phyloP scores from a whole-genome alignment of 257 asterid species.

The Eucommia ulmoides region DNA sequence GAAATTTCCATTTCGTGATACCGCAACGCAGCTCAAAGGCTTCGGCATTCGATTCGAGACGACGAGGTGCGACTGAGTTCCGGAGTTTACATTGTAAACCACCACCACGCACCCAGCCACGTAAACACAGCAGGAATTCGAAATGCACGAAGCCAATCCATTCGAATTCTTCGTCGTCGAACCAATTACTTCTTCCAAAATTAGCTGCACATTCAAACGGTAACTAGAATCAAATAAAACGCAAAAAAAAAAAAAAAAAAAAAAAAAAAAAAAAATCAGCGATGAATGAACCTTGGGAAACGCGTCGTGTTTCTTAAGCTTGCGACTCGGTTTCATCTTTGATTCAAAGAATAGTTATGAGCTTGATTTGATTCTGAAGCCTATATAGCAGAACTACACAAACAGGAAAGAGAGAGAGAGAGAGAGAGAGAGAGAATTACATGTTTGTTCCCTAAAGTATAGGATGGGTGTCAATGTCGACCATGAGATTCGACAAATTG shows the following conservation, averaged over 20 bases:
- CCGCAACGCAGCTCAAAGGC: conserved; percentile 49
- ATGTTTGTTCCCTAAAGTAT: no score
- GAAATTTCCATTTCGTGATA: conserved; percentile 33
- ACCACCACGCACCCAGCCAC: conserved; percentile 74
- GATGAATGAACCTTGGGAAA: conserved; percentile 21
- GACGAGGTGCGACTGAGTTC: conserved; percentile 42
- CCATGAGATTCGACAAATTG: no score
- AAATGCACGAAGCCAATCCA: conserved; percentile 45
- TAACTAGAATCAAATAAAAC: background rate
- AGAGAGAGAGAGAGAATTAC: conserved; percentile 13
- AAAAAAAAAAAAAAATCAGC: background rate
- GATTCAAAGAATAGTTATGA: background rate
- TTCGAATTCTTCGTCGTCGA: conserved; percentile 42
- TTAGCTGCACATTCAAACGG: conserved; percentile 22
- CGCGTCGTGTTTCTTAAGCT: conserved; percentile 20
- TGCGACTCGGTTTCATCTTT: conserved; percentile 35
- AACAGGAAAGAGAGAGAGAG: background rate
- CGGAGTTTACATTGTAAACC: conserved; percentile 34
- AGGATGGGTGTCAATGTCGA: no score
- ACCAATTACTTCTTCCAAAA: conserved; percentile 55
- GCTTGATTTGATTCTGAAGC: background rate
- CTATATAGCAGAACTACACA: background rate
- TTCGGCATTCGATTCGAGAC: conserved; percentile 41
- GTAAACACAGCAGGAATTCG: conserved; percentile 45
- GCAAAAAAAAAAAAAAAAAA: background rate